These are phyloP conservation scores for Phaeosphaeriaceae sp. DNA, from an alignment of 2,329 filamentous ascomycete genomes.

Conservation along the genomic window DNA sequence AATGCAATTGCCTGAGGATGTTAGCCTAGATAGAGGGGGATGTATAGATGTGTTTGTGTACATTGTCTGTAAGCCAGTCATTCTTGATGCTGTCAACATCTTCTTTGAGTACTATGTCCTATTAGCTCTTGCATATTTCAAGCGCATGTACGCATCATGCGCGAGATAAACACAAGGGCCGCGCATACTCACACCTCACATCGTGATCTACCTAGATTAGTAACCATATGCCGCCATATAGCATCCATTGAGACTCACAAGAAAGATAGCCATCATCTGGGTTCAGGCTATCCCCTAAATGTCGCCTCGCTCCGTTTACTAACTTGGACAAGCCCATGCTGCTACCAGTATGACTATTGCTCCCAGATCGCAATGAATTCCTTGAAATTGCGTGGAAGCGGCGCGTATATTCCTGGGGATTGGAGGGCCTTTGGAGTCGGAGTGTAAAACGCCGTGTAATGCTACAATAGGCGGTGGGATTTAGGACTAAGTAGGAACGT, in stretches of 20 bases:
- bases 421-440: too few relatives aligned
- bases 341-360: slow-evolving; percentile 4
- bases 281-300: slow-evolving; percentile 37
- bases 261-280: slow-evolving; percentile 74
- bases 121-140: slow-evolving; percentile 18
- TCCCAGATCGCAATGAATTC: slow-evolving; percentile 1
- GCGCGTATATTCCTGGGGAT: too few relatives aligned
- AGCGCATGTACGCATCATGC: slow-evolving; percentile 3
- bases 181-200: slow-evolving; percentile 63
- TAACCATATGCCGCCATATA: slow-evolving; percentile 1
- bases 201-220: slow-evolving; percentile 63
- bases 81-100: slow-evolving; percentile 87
- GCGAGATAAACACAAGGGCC: slow-evolving; percentile 16
- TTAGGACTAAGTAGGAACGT: not conserved
- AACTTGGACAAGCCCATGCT: slow-evolving; percentile 33
- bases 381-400: slow-evolving; percentile 1
- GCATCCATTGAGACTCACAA: slow-evolving; percentile 59
- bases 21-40: slow-evolving; percentile 5
- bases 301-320: slow-evolving; percentile 32
- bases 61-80: slow-evolving; percentile 98
- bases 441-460: not conserved
- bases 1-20: slow-evolving; percentile 81
- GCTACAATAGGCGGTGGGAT: slow-evolving; percentile 1
- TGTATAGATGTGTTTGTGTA: slow-evolving; percentile 47
- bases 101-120: slow-evolving; percentile 75